A percentile compares a stretch with the other conserved stretches of the same genome.
Conservation (phyloP, 2,329 filamentous ascomycete species). For the Pestalotiopsis sp. region DNA sequence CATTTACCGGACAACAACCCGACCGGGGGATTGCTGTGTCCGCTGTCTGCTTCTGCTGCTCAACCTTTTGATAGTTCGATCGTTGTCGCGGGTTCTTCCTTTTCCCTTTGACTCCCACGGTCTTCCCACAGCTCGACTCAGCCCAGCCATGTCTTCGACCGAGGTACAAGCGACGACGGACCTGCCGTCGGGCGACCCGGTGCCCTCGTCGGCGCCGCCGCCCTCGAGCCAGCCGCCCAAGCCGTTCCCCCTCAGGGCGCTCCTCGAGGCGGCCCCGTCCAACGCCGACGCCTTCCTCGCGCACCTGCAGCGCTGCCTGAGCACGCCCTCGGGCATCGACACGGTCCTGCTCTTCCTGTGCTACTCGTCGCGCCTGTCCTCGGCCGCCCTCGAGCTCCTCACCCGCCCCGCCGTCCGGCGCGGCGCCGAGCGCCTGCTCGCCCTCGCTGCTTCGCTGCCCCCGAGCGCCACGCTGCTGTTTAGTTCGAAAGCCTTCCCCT, state of each 20-base stretch:
- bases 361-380: constrained; percentile 64
- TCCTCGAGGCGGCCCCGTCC: constrained; percentile 39
- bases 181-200: constrained; percentile 39
- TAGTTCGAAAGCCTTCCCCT: constrained; percentile 35
- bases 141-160: constrained; percentile 14
- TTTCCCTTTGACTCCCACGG: not conserved
- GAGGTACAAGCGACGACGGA: constrained; percentile 31
- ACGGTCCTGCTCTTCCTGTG: constrained; percentile 68
- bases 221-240: constrained; percentile 23
- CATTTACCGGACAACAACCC: not conserved
- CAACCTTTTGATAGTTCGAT: not conserved
- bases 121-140: not conserved
- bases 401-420: constrained; percentile 60
- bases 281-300: constrained; percentile 55
- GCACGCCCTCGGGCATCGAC: constrained; percentile 71
- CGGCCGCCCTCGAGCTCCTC: constrained; percentile 52
- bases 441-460: constrained; percentile 54
- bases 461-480: constrained; percentile 50
- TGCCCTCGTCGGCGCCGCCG: constrained; percentile 28
- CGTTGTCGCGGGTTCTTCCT: not conserved
- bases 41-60: not conserved
- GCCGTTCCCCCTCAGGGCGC: constrained; percentile 27
- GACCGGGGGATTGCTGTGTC: not conserved
- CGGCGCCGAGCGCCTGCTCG: constrained; percentile 53
- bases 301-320: constrained; percentile 64